Conservation (phyloP, 148 eudicot species). For the Cornus controversa region DNA sequence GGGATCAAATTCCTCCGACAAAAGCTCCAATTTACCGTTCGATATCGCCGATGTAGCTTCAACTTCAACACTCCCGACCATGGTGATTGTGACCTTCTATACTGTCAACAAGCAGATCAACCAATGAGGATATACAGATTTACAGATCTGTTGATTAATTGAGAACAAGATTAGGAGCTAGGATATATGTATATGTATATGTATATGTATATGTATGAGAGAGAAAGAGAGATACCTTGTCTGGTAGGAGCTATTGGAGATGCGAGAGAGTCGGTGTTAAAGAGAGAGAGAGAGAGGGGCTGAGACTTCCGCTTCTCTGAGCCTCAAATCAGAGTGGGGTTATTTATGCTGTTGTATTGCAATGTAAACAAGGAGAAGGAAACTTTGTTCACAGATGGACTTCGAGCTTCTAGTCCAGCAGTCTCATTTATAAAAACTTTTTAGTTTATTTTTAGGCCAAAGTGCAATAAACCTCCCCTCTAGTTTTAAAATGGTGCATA, state of each 20-base stretch:
- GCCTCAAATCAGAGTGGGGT: background rate
- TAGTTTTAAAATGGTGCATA: too few species aligned
- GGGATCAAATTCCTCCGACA: conserved; percentile 8
- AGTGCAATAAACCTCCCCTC: too few species aligned
- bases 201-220: background rate
- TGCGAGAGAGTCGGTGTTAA: conserved; percentile 2
- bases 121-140: background rate
- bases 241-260: background rate
- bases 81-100: background rate
- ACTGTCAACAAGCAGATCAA: background rate
- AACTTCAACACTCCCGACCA: background rate
- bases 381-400: too few species aligned
- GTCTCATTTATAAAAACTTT: too few species aligned
- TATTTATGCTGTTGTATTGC: too few species aligned
- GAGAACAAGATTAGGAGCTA: background rate
- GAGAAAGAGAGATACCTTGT: conserved; percentile 8
- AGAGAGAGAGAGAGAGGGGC: background rate
- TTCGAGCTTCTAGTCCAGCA: too few species aligned
- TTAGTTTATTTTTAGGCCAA: too few species aligned
- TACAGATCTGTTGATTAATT: background rate
- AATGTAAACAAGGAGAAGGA: too few species aligned
- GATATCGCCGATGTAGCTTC: conserved; percentile 4
- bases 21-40: background rate
- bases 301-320: background rate
- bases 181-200: background rate